Evolutionary conservation across 495 filamentous ascomycete genomes (phyloP).

Genomic region (Apodospora peruviana): DNA sequence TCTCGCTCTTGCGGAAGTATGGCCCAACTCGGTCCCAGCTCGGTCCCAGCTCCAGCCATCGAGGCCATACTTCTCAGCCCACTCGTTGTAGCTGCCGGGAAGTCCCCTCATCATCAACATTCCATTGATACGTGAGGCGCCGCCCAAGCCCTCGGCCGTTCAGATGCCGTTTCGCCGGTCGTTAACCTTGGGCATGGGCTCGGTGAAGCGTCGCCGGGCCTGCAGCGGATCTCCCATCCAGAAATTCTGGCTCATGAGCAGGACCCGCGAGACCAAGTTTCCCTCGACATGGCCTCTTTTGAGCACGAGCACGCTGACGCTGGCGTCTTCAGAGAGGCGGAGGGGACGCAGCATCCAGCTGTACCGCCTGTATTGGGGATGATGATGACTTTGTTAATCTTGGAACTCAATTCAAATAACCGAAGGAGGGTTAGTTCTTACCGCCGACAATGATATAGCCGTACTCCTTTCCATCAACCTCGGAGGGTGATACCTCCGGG

Average conservation of each 20-base stretch:
- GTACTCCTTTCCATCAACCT: neutral
- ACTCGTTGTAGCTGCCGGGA: neutral
- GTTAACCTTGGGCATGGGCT: neutral
- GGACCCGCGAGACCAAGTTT: neutral
- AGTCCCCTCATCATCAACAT: neutral
- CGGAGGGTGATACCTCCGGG: neutral
- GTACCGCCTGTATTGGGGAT: neutral
- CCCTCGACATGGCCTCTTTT: neutral
- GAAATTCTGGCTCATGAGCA: neutral
- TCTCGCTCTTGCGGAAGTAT: neutral
- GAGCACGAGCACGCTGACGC: neutral
- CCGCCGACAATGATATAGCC: neutral
- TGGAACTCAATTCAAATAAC: too few species aligned
- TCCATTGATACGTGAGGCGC: neutral
- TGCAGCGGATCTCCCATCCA: neutral
- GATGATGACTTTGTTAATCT: too few species aligned
- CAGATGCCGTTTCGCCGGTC: neutral
- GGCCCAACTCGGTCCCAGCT: neutral
- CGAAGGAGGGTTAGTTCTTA: neutral
- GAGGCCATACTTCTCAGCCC: neutral
- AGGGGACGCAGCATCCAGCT: neutral
- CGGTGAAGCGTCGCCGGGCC: neutral
- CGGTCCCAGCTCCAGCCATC: neutral
- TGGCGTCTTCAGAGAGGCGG: neutral
- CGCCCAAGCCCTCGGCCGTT: neutral